Conservation (phyloP, 2,329 filamentous ascomycete genomes). For the Ascosphaera apis region DNA sequence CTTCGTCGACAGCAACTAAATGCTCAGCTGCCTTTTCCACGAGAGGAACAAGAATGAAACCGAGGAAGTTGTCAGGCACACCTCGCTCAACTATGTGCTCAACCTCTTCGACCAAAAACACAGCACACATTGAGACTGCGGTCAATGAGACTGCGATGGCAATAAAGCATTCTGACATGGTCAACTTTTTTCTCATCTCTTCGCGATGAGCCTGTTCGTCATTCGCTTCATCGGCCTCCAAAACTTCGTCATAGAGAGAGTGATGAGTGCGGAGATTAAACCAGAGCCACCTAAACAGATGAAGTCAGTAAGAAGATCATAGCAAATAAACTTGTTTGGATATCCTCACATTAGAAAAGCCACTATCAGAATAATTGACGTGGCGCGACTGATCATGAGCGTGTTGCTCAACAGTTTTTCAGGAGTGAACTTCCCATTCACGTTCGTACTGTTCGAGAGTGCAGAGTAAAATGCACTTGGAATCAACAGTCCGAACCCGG, state of each 20-base stretch:
- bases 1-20: constrained; percentile 63
- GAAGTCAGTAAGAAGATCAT: too few species aligned
- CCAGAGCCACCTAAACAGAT: constrained; percentile 31
- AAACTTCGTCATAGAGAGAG: constrained; percentile 50
- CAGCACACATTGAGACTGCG: constrained; percentile 49
- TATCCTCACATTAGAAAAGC: constrained; percentile 43
- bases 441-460: constrained; percentile 21
- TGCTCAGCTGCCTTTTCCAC: constrained; percentile 78
- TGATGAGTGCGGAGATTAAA: constrained; percentile 63
- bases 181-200: constrained; percentile 41
- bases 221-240: constrained; percentile 44
- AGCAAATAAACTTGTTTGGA: constrained; percentile 2
- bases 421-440: constrained; percentile 11
- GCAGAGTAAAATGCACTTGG: constrained; percentile 25
- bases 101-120: constrained; percentile 53
- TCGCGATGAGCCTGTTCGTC: constrained; percentile 43
- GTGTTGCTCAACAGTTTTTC: constrained; percentile 28
- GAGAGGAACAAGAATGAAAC: constrained; percentile 54
- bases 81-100: constrained; percentile 32
- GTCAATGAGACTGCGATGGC: constrained; percentile 41
- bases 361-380: constrained; percentile 45
- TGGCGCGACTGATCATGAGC: constrained; percentile 44
- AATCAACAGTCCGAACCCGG: constrained; percentile 32
- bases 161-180: constrained; percentile 46
- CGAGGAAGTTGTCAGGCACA: constrained; percentile 36